Evolutionary conservation across 2,329 filamentous ascomycete species (phyloP).

Genomic region (Trichoderma sp.): DNA sequence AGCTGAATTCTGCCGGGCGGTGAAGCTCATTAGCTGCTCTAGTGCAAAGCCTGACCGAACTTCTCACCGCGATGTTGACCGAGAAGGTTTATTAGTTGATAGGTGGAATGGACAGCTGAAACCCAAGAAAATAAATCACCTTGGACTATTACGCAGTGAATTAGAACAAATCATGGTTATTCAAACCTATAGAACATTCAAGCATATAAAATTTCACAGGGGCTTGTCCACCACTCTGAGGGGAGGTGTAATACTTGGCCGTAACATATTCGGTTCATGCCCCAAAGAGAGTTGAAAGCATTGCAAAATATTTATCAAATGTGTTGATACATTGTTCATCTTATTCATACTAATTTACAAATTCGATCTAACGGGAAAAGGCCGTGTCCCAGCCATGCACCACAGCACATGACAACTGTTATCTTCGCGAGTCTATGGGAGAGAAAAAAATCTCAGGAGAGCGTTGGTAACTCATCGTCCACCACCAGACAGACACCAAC

Average conservation of each 20-base stretch:
- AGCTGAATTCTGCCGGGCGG: slow-evolving; percentile 41
- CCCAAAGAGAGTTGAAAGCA: neutral
- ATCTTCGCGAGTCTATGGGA: slow-evolving; percentile 36
- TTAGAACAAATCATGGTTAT: neutral
- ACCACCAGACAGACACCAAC: slow-evolving; percentile 32
- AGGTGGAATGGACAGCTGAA: neutral
- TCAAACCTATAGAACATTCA: neutral
- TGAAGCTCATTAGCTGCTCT: slow-evolving; percentile 21
- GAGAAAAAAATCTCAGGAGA: slow-evolving; percentile 28
- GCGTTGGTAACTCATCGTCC: slow-evolving; percentile 29
- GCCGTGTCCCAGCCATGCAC: slow-evolving; percentile 10
- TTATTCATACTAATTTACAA: slow-evolving; percentile 17
- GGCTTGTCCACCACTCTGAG: neutral
- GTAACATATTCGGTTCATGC: neutral
- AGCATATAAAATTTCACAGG: neutral
- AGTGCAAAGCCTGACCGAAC: neutral
- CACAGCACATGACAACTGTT: slow-evolving; percentile 28
- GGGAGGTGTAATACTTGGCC: neutral
- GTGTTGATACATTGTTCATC: slow-evolving; percentile 15
- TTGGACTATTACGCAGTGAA: neutral
- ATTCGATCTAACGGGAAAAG: slow-evolving; percentile 9
- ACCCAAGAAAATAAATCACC: neutral
- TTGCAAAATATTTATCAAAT: neutral
- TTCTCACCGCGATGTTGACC: neutral
- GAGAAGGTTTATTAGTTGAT: neutral